Percentiles rank a stretch among this genome's conserved stretches.
These are phyloP conservation scores for Schizosaccharomyces lindneri DNA, from an alignment of 805 yeast species.

Conservation along the genomic window DNA sequence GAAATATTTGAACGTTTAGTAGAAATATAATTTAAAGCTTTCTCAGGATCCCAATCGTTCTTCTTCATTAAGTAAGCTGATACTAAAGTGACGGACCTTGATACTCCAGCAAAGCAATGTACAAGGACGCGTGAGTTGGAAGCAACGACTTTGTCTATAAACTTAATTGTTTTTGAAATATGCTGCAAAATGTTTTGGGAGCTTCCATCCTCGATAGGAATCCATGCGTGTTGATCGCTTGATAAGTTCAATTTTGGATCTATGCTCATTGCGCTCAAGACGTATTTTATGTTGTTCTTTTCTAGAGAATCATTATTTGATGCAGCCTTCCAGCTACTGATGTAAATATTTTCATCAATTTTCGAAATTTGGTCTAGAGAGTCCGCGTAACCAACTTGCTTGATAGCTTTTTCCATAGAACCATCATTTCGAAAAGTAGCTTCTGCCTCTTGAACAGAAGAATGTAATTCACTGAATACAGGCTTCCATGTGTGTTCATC, in stretches of 20 bases:
- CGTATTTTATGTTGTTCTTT: not conserved
- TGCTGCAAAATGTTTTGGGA: constrained; percentile 37
- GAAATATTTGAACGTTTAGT: constrained; percentile 32
- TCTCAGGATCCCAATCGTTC: constrained; percentile 29
- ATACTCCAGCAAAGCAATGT: constrained; percentile 68
- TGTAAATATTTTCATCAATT: not conserved
- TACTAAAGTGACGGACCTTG: constrained; percentile 66
- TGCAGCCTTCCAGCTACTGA: not conserved
- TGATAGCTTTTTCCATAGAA: not conserved
- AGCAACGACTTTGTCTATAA: constrained; percentile 32
- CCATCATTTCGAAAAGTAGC: not conserved
- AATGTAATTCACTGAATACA: not conserved
- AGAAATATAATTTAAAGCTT: constrained; percentile 53
- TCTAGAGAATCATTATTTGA: not conserved
- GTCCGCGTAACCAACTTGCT: not conserved
- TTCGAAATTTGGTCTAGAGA: not conserved
- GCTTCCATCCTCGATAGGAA: constrained; percentile 41
- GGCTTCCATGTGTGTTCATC: not conserved
- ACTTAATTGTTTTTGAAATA: constrained; percentile 35
- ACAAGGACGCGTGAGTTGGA: constrained; percentile 15
- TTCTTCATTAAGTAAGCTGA: constrained; percentile 76
- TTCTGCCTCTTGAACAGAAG: not conserved
- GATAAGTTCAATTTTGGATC: not conserved
- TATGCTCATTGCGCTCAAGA: not conserved
- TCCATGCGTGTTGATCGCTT: not conserved